Conservation (phyloP, 1,284 basidiomycete genomes). For the Pseudozyma hubeiensis region DNA sequence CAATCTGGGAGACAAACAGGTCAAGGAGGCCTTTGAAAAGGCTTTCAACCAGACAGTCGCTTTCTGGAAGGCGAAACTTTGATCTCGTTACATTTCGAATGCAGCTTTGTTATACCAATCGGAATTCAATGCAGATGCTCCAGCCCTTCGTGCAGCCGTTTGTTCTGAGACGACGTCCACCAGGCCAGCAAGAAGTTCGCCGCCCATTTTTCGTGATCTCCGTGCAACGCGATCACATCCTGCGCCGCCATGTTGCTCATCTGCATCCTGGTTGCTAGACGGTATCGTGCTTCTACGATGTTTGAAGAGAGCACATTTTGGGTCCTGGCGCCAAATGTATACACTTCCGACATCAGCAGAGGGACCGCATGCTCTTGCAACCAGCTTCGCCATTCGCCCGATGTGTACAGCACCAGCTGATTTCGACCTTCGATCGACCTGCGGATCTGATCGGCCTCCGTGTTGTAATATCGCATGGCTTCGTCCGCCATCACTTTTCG, state of each 20-base stretch:
- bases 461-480: constrained; percentile 1
- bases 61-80: constrained; percentile 43
- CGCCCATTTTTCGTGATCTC: constrained; percentile 5
- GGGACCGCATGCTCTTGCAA: background rate
- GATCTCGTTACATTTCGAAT: background rate
- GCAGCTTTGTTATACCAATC: background rate
- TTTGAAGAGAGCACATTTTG: background rate
- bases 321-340: background rate
- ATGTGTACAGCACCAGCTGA: constrained; percentile 14
- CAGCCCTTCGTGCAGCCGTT: background rate
- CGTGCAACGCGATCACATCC: constrained; percentile 2
- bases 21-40: constrained; percentile 73
- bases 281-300: background rate
- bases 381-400: constrained; percentile 18
- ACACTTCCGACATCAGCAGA: background rate
- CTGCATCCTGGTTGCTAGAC: constrained; percentile 5
- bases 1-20: constrained; percentile 71
- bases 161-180: constrained; percentile 4
- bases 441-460: constrained; percentile 13
- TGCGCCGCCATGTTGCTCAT: background rate
- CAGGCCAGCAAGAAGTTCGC: constrained; percentile 13
- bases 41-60: constrained; percentile 34
- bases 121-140: background rate
- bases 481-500: constrained; percentile 1
- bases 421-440: background rate